phyloP scores from a whole-genome alignment of 495 filamentous ascomycete species.

The Aspergillus panamensis region DNA sequence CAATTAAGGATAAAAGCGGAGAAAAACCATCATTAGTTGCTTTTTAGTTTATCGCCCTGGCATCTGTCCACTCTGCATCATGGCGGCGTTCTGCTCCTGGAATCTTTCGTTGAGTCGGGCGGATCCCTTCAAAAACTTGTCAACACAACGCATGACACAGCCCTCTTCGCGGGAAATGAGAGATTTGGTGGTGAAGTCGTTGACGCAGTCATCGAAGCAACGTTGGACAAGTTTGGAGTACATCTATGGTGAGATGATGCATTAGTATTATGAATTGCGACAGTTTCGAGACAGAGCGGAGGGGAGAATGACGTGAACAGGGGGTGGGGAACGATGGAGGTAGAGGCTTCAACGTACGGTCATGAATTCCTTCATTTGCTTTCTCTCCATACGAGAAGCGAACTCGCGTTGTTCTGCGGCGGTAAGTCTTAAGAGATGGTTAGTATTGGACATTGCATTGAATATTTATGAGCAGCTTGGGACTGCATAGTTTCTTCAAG shows the following conservation, averaged over 20 bases:
- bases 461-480: neutral
- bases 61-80: conserved; percentile 67
- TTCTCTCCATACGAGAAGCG: conserved; percentile 84
- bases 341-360: conserved; percentile 54
- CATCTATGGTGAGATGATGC: conserved; percentile 57
- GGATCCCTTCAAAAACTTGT: conserved; percentile 87
- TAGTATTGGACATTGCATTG: conserved; percentile 4
- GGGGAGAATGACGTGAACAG: neutral
- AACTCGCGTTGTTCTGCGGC: conserved; percentile 86
- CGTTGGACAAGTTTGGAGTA: conserved; percentile 92
- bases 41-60: conserved; percentile 35
- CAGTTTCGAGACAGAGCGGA: neutral
- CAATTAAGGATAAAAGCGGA: conserved; percentile 11
- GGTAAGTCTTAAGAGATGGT: conserved; percentile 53
- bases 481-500: neutral
- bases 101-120: conserved; percentile 86
- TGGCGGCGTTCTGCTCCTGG: conserved; percentile 87
- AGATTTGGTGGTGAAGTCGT: conserved; percentile 97
- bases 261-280: neutral
- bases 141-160: conserved; percentile 89
- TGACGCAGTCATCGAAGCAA: conserved; percentile 96
- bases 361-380: conserved; percentile 99
- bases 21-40: conserved; percentile 4
- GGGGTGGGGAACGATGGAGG: neutral
- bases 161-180: conserved; percentile 79